phyloP scores from a whole-genome alignment of 495 filamentous ascomycete genomes.

The Hyphodiscus hymeniophilus region DNA sequence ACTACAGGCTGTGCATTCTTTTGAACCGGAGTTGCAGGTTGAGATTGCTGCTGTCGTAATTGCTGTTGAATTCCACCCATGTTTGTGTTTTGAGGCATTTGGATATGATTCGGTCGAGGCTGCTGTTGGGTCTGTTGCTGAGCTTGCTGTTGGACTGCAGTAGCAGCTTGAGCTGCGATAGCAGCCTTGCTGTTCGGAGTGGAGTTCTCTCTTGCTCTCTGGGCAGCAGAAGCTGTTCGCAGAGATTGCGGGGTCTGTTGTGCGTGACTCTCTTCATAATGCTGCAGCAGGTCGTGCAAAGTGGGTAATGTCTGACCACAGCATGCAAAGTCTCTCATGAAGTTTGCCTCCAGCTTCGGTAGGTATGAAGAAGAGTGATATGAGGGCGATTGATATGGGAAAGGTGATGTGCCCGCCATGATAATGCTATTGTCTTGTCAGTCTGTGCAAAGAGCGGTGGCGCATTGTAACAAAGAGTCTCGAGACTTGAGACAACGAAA shows the following conservation, averaged over 20 bases:
- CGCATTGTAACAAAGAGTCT: not conserved
- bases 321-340: slow-evolving; percentile 93
- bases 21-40: slow-evolving; percentile 20
- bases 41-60: slow-evolving; percentile 31
- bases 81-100: slow-evolving; percentile 34
- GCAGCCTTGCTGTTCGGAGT: slow-evolving; percentile 46
- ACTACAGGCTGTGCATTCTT: slow-evolving; percentile 29
- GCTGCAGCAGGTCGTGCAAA: slow-evolving; percentile 88
- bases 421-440: slow-evolving; percentile 57
- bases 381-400: slow-evolving; percentile 82
- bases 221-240: slow-evolving; percentile 22
- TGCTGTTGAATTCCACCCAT: slow-evolving; percentile 31
- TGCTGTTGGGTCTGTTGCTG: slow-evolving; percentile 38
- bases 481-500: not conserved
- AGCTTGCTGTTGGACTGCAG: slow-evolving; percentile 44
- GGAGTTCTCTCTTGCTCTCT: slow-evolving; percentile 23
- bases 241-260: slow-evolving; percentile 46
- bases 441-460: slow-evolving; percentile 7
- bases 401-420: slow-evolving; percentile 94
- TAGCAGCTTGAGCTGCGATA: slow-evolving; percentile 40
- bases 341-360: slow-evolving; percentile 93
- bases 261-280: slow-evolving; percentile 92
- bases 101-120: slow-evolving; percentile 31
- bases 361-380: slow-evolving; percentile 97
- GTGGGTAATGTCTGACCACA: slow-evolving; percentile 81